Conservation (phyloP, 306 rosid species). For the Echinosophora koreensis region DNA sequence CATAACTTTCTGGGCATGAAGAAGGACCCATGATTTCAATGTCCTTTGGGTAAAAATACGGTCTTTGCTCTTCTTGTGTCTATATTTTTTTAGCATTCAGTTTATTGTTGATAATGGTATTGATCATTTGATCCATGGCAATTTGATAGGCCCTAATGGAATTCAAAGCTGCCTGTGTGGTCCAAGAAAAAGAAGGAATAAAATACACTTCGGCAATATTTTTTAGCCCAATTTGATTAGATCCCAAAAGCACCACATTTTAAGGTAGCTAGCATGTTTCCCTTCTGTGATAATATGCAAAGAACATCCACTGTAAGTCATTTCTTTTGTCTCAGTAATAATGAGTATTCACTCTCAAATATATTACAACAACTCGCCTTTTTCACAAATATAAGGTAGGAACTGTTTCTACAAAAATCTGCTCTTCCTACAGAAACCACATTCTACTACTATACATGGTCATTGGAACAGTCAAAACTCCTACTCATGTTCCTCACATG, state of each 20-base stretch:
- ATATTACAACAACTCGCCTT: neutral
- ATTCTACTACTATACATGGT: constrained; percentile 55
- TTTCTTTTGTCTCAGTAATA: neutral
- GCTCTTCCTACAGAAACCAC: constrained; percentile 45
- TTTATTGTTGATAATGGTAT: too few relatives aligned
- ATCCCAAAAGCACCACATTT: neutral
- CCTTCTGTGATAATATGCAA: neutral
- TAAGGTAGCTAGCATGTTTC: neutral
- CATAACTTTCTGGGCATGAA: too few relatives aligned
- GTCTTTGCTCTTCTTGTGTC: too few relatives aligned
- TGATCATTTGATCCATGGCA: too few relatives aligned
- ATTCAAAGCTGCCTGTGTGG: too few relatives aligned
- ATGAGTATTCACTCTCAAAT: constrained; percentile 8
- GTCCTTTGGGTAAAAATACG: too few relatives aligned
- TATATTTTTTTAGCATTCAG: too few relatives aligned
- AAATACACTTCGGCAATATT: neutral
- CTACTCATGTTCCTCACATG: constrained; percentile 70
- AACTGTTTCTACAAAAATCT: neutral
- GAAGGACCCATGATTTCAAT: too few relatives aligned
- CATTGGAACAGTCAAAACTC: constrained; percentile 61
- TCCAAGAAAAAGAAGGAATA: too few relatives aligned
- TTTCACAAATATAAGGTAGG: neutral
- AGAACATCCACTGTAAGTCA: neutral
- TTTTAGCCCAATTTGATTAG: neutral
- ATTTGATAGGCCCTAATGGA: too few relatives aligned